Conservation (phyloP, 2,329 filamentous ascomycete genomes). For the Penicillium sp. region DNA sequence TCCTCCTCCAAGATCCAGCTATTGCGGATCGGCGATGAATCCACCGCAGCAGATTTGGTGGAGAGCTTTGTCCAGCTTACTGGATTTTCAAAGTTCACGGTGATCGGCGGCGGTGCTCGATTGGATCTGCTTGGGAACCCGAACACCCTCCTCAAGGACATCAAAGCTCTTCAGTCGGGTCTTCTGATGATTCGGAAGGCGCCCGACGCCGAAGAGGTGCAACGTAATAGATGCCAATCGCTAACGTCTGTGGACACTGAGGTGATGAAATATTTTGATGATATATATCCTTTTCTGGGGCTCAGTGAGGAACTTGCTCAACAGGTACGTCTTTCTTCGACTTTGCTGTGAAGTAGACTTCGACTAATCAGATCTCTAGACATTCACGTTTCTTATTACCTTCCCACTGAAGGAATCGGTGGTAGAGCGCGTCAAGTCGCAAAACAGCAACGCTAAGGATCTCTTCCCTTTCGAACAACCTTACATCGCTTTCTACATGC, state of each 20-base stretch:
- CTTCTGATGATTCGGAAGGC: slow-evolving; percentile 67
- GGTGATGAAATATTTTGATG: slow-evolving; percentile 79
- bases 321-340: slow-evolving; percentile 56
- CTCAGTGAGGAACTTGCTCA: slow-evolving; percentile 71
- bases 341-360: background rate
- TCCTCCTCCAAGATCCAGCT: slow-evolving; percentile 63
- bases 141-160: slow-evolving; percentile 67
- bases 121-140: slow-evolving; percentile 65
- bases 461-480: slow-evolving; percentile 72
- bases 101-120: slow-evolving; percentile 71
- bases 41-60: slow-evolving; percentile 72
- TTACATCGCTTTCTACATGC: slow-evolving; percentile 67
- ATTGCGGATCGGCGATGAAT: slow-evolving; percentile 69
- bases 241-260: slow-evolving; percentile 72
- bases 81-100: slow-evolving; percentile 74
- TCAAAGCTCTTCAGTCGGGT: slow-evolving; percentile 64
- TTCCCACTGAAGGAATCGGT: slow-evolving; percentile 71
- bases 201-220: slow-evolving; percentile 51
- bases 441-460: slow-evolving; percentile 58
- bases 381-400: slow-evolving; percentile 71
- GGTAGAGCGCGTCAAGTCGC: slow-evolving; percentile 61
- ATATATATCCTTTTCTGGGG: slow-evolving; percentile 79
- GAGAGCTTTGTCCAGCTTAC: slow-evolving; percentile 70
- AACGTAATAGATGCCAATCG: slow-evolving; percentile 50
- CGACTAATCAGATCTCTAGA: slow-evolving; percentile 44